Evolutionary conservation across 768 basidiomycete genomes (phyloP), one percentile per base, ranked within the genome.

Genomic region (Lentinula guzmanii): DNA sequence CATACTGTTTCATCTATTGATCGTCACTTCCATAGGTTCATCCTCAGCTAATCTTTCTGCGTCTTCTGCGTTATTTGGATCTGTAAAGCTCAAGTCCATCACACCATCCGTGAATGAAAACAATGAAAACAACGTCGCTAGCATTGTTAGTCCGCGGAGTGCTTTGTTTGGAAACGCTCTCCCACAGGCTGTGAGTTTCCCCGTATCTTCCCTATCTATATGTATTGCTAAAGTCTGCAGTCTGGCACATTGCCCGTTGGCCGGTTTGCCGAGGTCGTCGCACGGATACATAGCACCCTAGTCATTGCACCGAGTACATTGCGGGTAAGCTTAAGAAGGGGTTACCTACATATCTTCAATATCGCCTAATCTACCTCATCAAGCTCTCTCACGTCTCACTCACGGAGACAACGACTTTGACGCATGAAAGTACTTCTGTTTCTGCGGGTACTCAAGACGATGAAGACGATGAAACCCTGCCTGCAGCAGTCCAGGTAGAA

Each of bases 251-350:
- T 21, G 21, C 39, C 55, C 21, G 4, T 56, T 6, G 7, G 41
- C 74, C 55, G 71, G 37, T 87, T 89, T 67, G 71, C 75, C 35
- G 81, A 82, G 18, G 73, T 90, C 15, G 77, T 89, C 28, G 72
- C 79, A n/a, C 83, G 78, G 62, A 91, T 93, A 56, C 88, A 91
- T 67, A 79, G 81, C 58, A 80, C 82, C 18, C 75, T 93, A 28
- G 78, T 82, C 4, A 78, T 90, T 65, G 79, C 80, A 13, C 88
- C 89, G 13, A 59, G 31, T 50, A 21, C 28, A 55, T n/a, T 16
- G 4, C 42, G 24, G 33, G 55, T 33, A 21, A 55, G 16, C 11
- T 7, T 16, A 42, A 42, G 28, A 28, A 28, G 28, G 28, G 28
- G 28, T 28, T 10, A 2, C n/a, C 21, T 48, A 21, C 39, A 10